Base-by-base conservation (phyloP, 2,329 filamentous ascomycete species). In the Massarina eburnea region DNA sequence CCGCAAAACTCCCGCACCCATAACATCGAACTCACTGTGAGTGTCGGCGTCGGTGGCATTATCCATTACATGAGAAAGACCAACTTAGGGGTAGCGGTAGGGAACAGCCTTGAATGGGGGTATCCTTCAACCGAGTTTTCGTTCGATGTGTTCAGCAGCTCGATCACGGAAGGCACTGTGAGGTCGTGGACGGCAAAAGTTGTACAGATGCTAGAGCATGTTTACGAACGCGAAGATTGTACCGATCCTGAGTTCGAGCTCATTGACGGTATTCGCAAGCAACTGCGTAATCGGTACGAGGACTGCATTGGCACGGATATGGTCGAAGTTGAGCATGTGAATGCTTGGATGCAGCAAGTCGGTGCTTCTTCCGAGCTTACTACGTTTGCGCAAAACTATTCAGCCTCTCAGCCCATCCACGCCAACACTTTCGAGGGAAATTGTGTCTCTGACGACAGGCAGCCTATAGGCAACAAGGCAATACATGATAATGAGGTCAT, bases 1-100 rank as follows among this genome's bases (percentile, higher is more conserved):
- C 71, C 71, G 1, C 40, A 46, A 4, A 60, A 58, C 8, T 52
- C 46, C 24, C 51, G 51, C 2, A 57, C 55, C n/a, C 67, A 71
- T 9, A 41, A 38, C 9, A 8, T 38, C 22, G 35, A 38, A 15
- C 18, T 33, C 18, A 17, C 8, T 10, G 21, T 41, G 2, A 32
- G 22, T 4, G n/a, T 32, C 18, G 12, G 20, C 7, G 9, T 41
- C 15, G 7, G 18, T n/a, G 18, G 19, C 27, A 15, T 41, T 12
- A 18, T 22, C 5, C 3, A 55, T 4, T 32, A 32, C 9, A 51
- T 54, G 22, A 45, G 35, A 8, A 61, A 51, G 17, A 44, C 64
- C 7, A 54, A 62, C 41, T 58, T 57, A 55, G 34, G 20, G 5
- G 35, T 24, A 15, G 20, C 20, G 15, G 10, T 32, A 2, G 21